These are phyloP conservation scores for Limnanthes douglasii DNA, from an alignment of 345 rosid genomes.

Conservation along the genomic window DNA sequence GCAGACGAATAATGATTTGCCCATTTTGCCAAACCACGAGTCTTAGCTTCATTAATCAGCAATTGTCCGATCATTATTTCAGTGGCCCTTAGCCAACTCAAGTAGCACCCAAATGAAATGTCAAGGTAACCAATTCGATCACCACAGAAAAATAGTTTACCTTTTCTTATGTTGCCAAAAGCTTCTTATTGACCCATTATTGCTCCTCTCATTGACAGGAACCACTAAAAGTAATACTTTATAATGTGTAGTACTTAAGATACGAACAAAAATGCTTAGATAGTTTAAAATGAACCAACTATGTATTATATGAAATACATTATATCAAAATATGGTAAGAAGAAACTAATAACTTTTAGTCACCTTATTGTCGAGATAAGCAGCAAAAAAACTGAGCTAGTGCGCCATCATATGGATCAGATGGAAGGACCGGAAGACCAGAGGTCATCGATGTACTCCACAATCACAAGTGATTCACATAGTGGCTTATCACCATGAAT, in stretches of 20 bases:
- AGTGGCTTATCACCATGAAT: slow-evolving; percentile 41
- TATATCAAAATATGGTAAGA: no score
- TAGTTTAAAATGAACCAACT: no score
- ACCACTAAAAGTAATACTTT: no score
- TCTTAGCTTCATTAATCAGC: slow-evolving; percentile 28
- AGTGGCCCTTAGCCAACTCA: slow-evolving; percentile 50
- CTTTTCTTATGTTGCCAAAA: slow-evolving; percentile 34
- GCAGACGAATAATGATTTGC: slow-evolving; percentile 33
- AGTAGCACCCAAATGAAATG: slow-evolving; percentile 43
- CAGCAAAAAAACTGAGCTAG: slow-evolving; percentile 59
- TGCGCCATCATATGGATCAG: slow-evolving; percentile 41
- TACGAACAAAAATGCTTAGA: no score
- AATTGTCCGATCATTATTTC: slow-evolving; percentile 17
- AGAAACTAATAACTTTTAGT: neutral
- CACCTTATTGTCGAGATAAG: slow-evolving; percentile 52
- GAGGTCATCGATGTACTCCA: slow-evolving; percentile 53
- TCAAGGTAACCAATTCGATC: slow-evolving; percentile 48
- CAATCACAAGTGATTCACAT: slow-evolving; percentile 59
- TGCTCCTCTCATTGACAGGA: slow-evolving; percentile 14
- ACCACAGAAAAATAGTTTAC: slow-evolving; percentile 57
- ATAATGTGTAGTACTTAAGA: no score
- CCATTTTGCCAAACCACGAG: slow-evolving; percentile 47
- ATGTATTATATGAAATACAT: no score
- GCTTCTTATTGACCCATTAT: slow-evolving; percentile 22
- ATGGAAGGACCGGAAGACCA: slow-evolving; percentile 42